These are phyloP conservation scores for Edaphochlamys debaryana DNA, from an alignment of 139 green algal species.

Conservation along the genomic window DNA sequence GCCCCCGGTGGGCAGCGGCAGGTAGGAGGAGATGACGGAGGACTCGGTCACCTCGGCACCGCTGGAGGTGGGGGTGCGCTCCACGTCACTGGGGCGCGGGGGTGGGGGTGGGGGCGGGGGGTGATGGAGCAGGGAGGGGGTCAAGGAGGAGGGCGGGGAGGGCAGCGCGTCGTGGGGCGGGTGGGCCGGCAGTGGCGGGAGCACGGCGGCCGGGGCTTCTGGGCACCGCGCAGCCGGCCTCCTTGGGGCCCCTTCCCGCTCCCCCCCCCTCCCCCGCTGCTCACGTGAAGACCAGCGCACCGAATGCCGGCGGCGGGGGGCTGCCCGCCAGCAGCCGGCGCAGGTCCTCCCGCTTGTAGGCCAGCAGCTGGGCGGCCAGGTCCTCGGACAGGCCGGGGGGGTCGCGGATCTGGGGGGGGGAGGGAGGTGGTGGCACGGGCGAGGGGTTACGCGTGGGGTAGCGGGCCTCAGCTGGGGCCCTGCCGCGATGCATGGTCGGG, in stretches of 20 bases:
- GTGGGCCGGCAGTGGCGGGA: no score
- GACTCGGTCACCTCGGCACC: background rate
- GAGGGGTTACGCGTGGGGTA: no score
- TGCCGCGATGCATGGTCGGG: no score
- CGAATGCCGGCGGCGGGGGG: constrained; percentile 19
- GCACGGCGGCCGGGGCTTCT: no score
- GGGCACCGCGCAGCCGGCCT: no score
- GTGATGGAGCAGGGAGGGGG: background rate
- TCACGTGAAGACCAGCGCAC: constrained; percentile 31
- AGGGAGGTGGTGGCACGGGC: no score
- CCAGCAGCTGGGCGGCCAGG: constrained; percentile 42
- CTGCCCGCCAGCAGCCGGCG: background rate
- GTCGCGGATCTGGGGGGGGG: constrained; percentile 52
- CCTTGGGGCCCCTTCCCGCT: no score
- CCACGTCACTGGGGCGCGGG: constrained; percentile 17
- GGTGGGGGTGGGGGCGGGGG: background rate
- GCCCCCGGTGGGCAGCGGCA: constrained; percentile 31
- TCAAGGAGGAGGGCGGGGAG: no score
- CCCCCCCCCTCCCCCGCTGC: background rate
- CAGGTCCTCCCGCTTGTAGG: constrained; percentile 50
- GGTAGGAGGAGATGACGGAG: constrained; percentile 34
- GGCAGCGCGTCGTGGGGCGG: no score
- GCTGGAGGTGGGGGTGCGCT: constrained; percentile 24
- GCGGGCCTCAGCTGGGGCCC: no score
- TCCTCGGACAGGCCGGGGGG: constrained; percentile 25